Evolutionary conservation across 257 asterid genomes (phyloP).

Genomic region (Vinca minor): DNA sequence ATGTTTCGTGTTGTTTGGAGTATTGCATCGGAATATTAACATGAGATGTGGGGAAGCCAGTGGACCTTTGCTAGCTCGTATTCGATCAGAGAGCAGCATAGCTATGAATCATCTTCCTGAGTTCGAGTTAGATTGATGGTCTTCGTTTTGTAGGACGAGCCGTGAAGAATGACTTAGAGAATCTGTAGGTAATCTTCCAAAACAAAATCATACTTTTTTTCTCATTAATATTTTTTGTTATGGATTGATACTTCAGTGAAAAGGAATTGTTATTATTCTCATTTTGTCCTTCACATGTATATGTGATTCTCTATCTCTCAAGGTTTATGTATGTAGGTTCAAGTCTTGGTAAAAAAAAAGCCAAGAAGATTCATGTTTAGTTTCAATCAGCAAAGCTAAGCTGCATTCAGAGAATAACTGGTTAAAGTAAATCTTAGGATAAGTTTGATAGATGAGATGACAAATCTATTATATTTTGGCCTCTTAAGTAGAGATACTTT

Average conservation of each 20-base stretch:
- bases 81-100: constrained; percentile 45
- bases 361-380: too few species aligned
- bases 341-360: not conserved
- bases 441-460: too few species aligned
- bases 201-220: not conserved
- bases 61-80: constrained; percentile 37
- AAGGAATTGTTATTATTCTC: not conserved
- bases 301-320: not conserved
- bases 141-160: constrained; percentile 2
- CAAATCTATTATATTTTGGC: too few species aligned
- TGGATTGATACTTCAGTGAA: constrained; percentile 11
- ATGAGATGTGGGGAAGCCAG: constrained; percentile 41
- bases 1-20: constrained; percentile 42
- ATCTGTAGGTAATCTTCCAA: constrained; percentile 5
- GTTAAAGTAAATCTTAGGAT: too few species aligned
- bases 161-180: not conserved
- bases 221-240: too few species aligned
- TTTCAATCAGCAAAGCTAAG: too few species aligned
- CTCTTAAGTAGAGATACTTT: too few species aligned
- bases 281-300: not conserved
- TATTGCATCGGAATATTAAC: constrained; percentile 33
- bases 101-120: constrained; percentile 59
- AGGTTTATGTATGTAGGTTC: too few species aligned
- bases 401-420: too few species aligned
- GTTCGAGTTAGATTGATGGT: constrained; percentile 47